A percentile compares a stretch with the other conserved stretches of the same genome.
These are phyloP conservation scores for Leccinum obscurum DNA, from an alignment of 768 basidiomycete species.

Conservation along the genomic window DNA sequence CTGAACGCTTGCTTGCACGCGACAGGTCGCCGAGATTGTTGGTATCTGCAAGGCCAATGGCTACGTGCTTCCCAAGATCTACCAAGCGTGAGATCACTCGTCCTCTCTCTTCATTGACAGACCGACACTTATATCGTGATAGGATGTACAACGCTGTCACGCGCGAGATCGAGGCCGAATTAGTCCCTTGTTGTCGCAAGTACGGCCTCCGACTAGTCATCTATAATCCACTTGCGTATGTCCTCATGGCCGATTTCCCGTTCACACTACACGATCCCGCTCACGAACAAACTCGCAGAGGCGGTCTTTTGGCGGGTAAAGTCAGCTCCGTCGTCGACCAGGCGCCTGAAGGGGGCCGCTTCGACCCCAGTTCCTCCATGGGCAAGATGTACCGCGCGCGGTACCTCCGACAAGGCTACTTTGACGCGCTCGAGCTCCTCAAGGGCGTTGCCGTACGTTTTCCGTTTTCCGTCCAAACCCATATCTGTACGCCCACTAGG, in stretches of 20 bases:
- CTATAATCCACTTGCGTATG: conserved; percentile 55
- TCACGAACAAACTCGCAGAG: conserved; percentile 1
- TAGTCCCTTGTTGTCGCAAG: conserved; percentile 59
- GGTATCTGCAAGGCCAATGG: conserved; percentile 55
- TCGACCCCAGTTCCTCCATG: conserved; percentile 37
- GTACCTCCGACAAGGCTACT: conserved; percentile 44
- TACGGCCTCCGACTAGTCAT: conserved; percentile 56
- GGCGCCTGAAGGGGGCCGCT: conserved; percentile 40
- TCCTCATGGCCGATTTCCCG: neutral
- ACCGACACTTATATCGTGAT: neutral
- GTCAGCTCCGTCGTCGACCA: conserved; percentile 36
- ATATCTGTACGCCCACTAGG: neutral
- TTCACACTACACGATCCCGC: neutral
- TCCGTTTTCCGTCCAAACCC: neutral
- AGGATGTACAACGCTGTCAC: conserved; percentile 53
- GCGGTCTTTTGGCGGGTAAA: conserved; percentile 43
- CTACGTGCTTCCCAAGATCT: conserved; percentile 55
- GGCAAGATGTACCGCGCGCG: conserved; percentile 48
- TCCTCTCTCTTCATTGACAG: neutral
- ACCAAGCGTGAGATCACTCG: conserved; percentile 45
- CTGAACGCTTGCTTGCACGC: neutral
- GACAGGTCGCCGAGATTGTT: conserved; percentile 58
- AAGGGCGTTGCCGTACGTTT: conserved; percentile 41
- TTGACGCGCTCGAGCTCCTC: conserved; percentile 43
- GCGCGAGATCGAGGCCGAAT: conserved; percentile 46